Percentiles rank a stretch among this genome's conserved stretches.
phyloP scores from a whole-genome alignment of 1,284 basidiomycete species.

The Butyriboletus appendiculatus region DNA sequence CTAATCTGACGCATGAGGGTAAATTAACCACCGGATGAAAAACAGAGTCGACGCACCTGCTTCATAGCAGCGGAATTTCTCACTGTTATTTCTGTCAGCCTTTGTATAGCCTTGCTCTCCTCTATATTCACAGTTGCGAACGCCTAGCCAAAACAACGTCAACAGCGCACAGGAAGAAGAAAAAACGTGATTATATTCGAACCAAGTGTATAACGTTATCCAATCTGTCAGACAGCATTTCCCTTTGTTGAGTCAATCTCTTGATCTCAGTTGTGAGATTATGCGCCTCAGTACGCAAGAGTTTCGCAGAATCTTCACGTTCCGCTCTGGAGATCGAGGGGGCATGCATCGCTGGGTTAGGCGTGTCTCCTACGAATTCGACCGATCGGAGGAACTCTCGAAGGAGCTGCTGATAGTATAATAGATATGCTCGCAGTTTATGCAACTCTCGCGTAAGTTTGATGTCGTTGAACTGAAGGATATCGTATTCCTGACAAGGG shows the following conservation, averaged over 20 bases:
- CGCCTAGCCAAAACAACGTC: conserved; percentile 33
- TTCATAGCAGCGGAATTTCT: conserved; percentile 51
- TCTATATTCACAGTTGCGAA: conserved; percentile 49
- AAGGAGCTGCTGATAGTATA: conserved; percentile 52
- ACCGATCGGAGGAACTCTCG: conserved; percentile 52
- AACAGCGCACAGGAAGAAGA: background rate
- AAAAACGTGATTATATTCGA: conserved; percentile 1
- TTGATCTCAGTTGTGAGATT: conserved; percentile 48
- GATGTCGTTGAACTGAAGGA: conserved; percentile 40
- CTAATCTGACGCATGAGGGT: conserved; percentile 17
- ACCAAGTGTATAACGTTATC: conserved; percentile 52
- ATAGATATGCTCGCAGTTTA: conserved; percentile 50
- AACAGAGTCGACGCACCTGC: conserved; percentile 22
- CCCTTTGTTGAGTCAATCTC: conserved; percentile 43
- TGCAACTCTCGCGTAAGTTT: conserved; percentile 50
- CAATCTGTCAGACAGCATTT: conserved; percentile 47
- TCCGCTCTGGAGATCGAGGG: conserved; percentile 13
- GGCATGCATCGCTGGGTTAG: conserved; percentile 44
- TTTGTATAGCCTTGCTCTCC: conserved; percentile 44
- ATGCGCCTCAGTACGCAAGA: conserved; percentile 44
- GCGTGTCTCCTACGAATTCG: conserved; percentile 45
- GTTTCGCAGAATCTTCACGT: conserved; percentile 25
- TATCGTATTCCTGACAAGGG: conserved; percentile 42
- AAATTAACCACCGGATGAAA: background rate
- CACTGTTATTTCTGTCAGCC: conserved; percentile 43